Conservation (phyloP, 163 green algal genomes). For the Chlorella variabilis region DNA sequence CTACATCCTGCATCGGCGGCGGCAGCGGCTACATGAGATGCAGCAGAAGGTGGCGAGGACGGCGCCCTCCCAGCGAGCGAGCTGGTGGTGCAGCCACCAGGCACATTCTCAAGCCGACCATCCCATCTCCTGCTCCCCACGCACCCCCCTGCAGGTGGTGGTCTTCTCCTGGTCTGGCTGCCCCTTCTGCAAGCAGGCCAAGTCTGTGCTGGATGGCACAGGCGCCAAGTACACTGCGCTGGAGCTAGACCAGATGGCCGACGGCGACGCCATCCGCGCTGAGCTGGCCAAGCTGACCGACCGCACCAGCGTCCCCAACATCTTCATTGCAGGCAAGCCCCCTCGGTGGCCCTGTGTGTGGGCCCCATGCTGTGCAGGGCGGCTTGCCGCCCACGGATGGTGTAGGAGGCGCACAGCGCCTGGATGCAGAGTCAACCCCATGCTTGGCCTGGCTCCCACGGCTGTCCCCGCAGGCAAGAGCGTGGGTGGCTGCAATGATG, state of each 20-base stretch:
- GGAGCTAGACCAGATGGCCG: slow-evolving; percentile 54
- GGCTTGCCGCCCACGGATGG: no score
- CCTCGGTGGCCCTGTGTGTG: no score
- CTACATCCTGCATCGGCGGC: no score
- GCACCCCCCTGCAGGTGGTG: slow-evolving; percentile 12
- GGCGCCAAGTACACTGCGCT: slow-evolving; percentile 45
- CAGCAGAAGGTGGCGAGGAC: no score
- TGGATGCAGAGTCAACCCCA: no score
- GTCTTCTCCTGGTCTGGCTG: slow-evolving; percentile 50
- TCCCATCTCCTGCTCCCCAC: no score
- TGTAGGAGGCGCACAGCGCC: no score
- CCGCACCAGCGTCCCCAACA: slow-evolving; percentile 55
- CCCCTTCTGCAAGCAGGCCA: slow-evolving; percentile 57
- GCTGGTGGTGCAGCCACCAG: no score
- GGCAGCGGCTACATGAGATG: not conserved
- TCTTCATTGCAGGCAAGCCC: slow-evolving; percentile 51
- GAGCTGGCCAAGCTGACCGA: slow-evolving; percentile 26
- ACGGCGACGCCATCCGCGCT: slow-evolving; percentile 43
- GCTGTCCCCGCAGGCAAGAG: not conserved
- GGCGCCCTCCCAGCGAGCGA: no score
- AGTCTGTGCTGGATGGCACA: slow-evolving; percentile 42
- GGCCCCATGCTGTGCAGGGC: no score
- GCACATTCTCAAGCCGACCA: no score
- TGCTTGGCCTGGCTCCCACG: no score
- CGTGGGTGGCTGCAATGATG: slow-evolving; percentile 68